These are phyloP conservation scores for Penicillium parvum DNA, from an alignment of 495 filamentous ascomycete species.

Conservation along the genomic window DNA sequence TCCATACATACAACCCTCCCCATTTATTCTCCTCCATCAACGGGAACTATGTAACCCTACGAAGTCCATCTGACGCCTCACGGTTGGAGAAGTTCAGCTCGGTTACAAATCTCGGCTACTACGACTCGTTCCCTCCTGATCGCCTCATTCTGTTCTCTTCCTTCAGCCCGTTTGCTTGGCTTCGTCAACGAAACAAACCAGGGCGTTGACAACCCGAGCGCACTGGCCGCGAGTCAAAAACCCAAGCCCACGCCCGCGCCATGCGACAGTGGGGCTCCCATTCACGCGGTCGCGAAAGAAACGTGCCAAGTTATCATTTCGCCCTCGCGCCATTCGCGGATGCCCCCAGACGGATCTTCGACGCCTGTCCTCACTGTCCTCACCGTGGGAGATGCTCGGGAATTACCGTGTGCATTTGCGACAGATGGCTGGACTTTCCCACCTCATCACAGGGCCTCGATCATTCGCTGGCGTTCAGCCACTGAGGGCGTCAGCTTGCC, in stretches of 20 bases:
- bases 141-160: not conserved
- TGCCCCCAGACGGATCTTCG: constrained; percentile 1
- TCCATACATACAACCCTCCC: constrained; percentile 10
- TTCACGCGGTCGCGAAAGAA: constrained; percentile 5
- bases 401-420: constrained; percentile 12
- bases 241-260: constrained; percentile 5
- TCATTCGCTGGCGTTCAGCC: constrained; percentile 14
- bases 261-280: constrained; percentile 8
- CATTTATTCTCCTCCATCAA: constrained; percentile 3
- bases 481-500: constrained; percentile 13
- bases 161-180: constrained; percentile 10
- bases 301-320: constrained; percentile 15
- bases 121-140: constrained; percentile 1
- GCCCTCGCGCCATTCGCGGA: constrained; percentile 10
- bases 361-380: not conserved
- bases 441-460: constrained; percentile 13
- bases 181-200: constrained; percentile 9
- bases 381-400: constrained; percentile 4
- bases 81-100: constrained; percentile 5
- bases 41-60: constrained; percentile 31
- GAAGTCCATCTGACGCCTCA: constrained; percentile 12
- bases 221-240: constrained; percentile 14
- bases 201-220: constrained; percentile 9
- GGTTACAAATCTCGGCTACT: constrained; percentile 18
- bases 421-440: not conserved